Conservation (phyloP, 805 yeast species). For the Candida anglica region DNA sequence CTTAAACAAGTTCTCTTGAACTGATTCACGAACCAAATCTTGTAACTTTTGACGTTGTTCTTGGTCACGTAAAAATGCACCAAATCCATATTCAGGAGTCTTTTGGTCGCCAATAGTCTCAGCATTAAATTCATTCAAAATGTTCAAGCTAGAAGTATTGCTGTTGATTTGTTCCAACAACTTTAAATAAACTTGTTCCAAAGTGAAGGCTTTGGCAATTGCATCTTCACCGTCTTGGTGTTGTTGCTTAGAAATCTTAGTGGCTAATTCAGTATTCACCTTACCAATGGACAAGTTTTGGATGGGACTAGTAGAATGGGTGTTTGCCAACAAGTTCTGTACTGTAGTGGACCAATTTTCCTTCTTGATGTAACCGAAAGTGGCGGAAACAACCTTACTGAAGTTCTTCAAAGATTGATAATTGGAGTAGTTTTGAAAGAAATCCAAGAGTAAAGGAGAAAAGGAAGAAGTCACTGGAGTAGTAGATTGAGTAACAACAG, state of each 20-base stretch:
- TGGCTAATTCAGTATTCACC: constrained; percentile 21
- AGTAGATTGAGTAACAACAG: constrained; percentile 63
- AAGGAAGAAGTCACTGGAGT: constrained; percentile 35
- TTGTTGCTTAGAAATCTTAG: constrained; percentile 22
- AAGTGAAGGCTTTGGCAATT: constrained; percentile 42
- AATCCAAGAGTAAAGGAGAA: constrained; percentile 72
- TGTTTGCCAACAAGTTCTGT: constrained; percentile 47
- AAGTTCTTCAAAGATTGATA: constrained; percentile 44
- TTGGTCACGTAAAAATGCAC: constrained; percentile 59
- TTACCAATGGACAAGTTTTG: constrained; percentile 64
- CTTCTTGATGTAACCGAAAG: constrained; percentile 46
- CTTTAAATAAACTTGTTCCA: constrained; percentile 75
- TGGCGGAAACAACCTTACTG: constrained; percentile 48
- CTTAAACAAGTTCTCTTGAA: constrained; percentile 41
- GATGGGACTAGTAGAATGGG: constrained; percentile 49
- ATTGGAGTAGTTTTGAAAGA: constrained; percentile 55
- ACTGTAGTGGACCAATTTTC: constrained; percentile 41
- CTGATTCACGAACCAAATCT: constrained; percentile 40
- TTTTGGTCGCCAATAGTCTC: constrained; percentile 42
- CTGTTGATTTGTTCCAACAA: constrained; percentile 67
- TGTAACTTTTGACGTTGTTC: constrained; percentile 47
- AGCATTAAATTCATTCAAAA: constrained; percentile 57
- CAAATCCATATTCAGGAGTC: constrained; percentile 86
- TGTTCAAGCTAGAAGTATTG: constrained; percentile 38
- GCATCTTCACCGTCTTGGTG: constrained; percentile 28